Evolutionary conservation across 2,329 filamentous ascomycete genomes (phyloP).

Genomic region (Scorias spongiosa): DNA sequence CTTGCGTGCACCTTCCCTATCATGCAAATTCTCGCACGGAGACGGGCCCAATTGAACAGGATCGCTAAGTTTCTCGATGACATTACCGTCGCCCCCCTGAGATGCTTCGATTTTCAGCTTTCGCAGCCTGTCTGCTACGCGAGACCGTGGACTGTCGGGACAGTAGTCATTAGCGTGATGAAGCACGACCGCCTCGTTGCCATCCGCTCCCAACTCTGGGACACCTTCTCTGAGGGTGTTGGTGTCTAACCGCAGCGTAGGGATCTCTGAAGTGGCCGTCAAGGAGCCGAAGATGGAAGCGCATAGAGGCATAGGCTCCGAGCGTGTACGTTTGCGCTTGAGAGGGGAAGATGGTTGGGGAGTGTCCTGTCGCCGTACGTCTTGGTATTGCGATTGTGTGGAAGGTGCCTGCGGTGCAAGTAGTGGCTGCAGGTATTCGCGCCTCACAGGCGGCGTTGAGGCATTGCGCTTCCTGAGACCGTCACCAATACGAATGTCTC

Average conservation of each 20-base stretch:
- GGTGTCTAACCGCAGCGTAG: not conserved
- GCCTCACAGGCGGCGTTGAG: too few species aligned
- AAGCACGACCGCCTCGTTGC: not conserved
- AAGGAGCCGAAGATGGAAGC: not conserved
- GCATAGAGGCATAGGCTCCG: too few species aligned
- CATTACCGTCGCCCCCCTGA: too few species aligned
- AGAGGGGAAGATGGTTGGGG: not conserved
- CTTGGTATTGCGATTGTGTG: too few species aligned
- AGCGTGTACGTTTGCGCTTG: not conserved
- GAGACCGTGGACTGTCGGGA: constrained; percentile 14
- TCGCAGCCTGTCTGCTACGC: constrained; percentile 14
- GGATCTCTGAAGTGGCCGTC: not conserved
- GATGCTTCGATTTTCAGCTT: constrained; percentile 7
- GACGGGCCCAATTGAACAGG: too few species aligned
- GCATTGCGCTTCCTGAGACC: not conserved
- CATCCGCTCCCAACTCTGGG: not conserved
- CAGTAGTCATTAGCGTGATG: not conserved
- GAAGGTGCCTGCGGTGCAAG: too few species aligned
- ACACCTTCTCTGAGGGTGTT: not conserved
- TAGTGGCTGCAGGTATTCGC: too few species aligned
- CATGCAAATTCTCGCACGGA: too few species aligned
- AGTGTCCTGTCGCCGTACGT: too few species aligned
- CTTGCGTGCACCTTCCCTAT: too few species aligned
- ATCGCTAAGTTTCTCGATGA: too few species aligned
- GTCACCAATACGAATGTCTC: not conserved